Base-by-base conservation (phyloP, 148 eudicot species). In the Cornus controversa region DNA sequence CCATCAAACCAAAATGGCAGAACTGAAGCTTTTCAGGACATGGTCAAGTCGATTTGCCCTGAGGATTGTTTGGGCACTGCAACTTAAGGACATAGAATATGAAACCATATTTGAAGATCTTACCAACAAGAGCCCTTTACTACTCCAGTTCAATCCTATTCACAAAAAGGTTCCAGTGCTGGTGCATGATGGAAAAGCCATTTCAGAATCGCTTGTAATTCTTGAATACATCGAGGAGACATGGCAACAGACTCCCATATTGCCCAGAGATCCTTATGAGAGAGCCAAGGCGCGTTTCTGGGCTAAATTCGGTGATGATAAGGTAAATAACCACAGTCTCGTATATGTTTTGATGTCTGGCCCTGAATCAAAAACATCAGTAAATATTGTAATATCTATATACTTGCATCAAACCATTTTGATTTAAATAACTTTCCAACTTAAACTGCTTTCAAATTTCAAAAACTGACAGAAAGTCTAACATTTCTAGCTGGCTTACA, bases 31-130 rank as follows among this genome's bases (percentile, higher is more conserved):
- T 57, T 85, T 79, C 80, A 82, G 87, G 69, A 82, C 85, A 77
- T 85, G 87, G 87, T 85, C 87, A 18, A 82, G 85, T 67, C 85
- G 73, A 69, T 85, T 37, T 70, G 85, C 79, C 74, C 31, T 80
- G 65, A 78, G 86, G 50, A 73, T 77, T 2, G 84, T 84, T 22
- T 82, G 74, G 71, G 86, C 87, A 31, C 74, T 85, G 78, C 77
- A 82, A 66, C 84, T 85, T 36, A 85, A 85, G 54, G 85, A 83
- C 37, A 29, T 85, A 15, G 83, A 85, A 70, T 82, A 76, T 45
- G 85, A 85, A 40, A 85, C 81, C 57, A 57, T 82, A 20, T 77
- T 76, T 6, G 87, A 85, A 45, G 87, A 79, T 74, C 65, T 85
- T 14, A 73, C 62, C n/a, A 57, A 68, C 66, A 81, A 81, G 79